Percentiles rank a stretch among this genome's conserved stretches.
phyloP scores from a whole-genome alignment of 192 early-diverging fungal genomes.

The Pilaira anomala region DNA sequence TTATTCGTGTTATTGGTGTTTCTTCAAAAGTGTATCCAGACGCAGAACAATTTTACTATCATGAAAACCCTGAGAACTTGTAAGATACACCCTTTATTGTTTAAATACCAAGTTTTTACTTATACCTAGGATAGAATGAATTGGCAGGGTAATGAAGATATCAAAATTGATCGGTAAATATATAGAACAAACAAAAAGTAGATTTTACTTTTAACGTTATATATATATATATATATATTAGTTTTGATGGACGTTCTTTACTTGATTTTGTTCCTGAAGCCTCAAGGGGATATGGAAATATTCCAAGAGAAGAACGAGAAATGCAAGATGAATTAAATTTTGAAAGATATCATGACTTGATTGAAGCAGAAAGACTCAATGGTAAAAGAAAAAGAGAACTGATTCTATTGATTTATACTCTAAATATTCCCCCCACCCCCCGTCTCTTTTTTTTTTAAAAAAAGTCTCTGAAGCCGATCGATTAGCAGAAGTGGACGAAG shows the following conservation, averaged over 20 bases:
- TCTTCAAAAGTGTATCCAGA: constrained; percentile 45
- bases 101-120: too few species aligned
- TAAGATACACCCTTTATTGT: constrained; percentile 14
- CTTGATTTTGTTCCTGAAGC: constrained; percentile 42
- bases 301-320: constrained; percentile 39
- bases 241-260: constrained; percentile 52
- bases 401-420: too few species aligned
- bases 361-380: constrained; percentile 45
- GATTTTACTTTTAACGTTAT: not conserved
- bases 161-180: constrained; percentile 44
- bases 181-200: not conserved
- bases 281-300: not conserved
- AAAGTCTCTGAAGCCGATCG: constrained; percentile 38
- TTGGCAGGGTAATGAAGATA: constrained; percentile 49
- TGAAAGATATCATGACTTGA: constrained; percentile 50
- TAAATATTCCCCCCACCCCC: too few species aligned
- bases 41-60: constrained; percentile 50
- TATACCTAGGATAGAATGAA: constrained; percentile 27
- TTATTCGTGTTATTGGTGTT: constrained; percentile 35
- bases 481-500: constrained; percentile 43
- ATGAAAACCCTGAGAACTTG: constrained; percentile 53
- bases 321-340: constrained; percentile 49
- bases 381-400: constrained; percentile 28
- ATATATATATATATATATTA: not conserved
- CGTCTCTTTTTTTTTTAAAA: not conserved